phyloP scores from a whole-genome alignment of 306 rosid species.

The Parietaria judaica region DNA sequence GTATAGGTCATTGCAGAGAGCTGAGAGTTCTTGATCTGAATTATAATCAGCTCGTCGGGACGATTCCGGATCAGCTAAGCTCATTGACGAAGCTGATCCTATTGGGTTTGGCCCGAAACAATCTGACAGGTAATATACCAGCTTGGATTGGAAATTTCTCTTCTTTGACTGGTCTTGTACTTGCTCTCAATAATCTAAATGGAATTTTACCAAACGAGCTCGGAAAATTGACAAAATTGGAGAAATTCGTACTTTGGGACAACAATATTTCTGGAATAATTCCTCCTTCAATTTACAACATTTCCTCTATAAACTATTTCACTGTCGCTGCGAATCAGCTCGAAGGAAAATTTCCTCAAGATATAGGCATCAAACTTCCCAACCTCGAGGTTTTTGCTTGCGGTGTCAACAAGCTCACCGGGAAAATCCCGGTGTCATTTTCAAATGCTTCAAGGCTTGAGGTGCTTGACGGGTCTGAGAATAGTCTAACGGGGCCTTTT shows the following conservation, averaged over 20 bases:
- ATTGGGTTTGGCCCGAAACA: neutral
- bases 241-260: neutral
- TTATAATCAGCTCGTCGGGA: conserved; percentile 5
- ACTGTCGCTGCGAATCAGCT: conserved; percentile 9
- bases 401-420: conserved; percentile 13
- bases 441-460: conserved; percentile 20
- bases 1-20: conserved; percentile 13
- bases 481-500: conserved; percentile 10
- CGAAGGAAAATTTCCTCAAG: conserved; percentile 22
- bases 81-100: conserved; percentile 3
- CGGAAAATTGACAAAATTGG: conserved; percentile 16
- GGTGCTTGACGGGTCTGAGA: neutral
- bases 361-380: conserved; percentile 15
- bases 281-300: conserved; percentile 24
- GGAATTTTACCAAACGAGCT: conserved; percentile 26
- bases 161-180: neutral
- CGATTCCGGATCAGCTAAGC: conserved; percentile 4
- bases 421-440: conserved; percentile 17
- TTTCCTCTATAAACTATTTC: conserved; percentile 7
- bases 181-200: neutral
- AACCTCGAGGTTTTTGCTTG: conserved; percentile 4
- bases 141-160: conserved; percentile 22
- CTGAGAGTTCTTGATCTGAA: neutral
- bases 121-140: conserved; percentile 18
- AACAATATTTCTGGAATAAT: conserved; percentile 19